Evolutionary conservation across 306 rosid species (phyloP), one percentile per base, ranked within the genome.

Genomic region (Cicer pinnatifidum): DNA sequence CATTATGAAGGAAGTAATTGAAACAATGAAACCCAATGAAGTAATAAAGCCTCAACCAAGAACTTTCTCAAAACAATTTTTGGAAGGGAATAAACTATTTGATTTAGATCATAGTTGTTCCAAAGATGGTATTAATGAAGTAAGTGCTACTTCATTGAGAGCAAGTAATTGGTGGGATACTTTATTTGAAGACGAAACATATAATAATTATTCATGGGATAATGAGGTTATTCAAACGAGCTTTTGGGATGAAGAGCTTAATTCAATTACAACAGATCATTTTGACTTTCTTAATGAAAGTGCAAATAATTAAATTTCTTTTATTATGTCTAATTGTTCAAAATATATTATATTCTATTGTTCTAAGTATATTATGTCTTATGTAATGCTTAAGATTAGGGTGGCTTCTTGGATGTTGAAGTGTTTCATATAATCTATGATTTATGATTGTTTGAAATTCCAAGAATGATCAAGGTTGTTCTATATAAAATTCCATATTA

Each of bases 31-130:
- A 52, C 16, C 62, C 0, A 72, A 61, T 12, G 3, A 45, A 53
- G 56, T 76, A 5, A 38, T 54, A 45, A 81, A 47, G 70, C 78
- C 81, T 41, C 15, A 13, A n/a, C 70, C 84, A 46, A n/a, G 23
- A 64, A 23, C 38, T 37, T 76, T 81, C 6, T n/a, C 69, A 11
- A 81, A 72, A 74, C 9, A 39, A 0, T 23, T 37, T 23, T 13
- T 16, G 11, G 44, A 39, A 63, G 20, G 11, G 57, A 44, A 45
- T 45, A 45, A 47, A 16, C 1, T 33, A 1, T 4, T 5, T 7
- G 17, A 10, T 5, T 20, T 53, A 43, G 1, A 17, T 9, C 4
- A 15, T 67, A 37, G 2, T 47, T 13, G 41, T 38, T 17, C 63
- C 50, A 38, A 47, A 35, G 52, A 60, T 61, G n/a, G 12, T 46